These are phyloP conservation scores for Halophytophthora polymorphica DNA, from an alignment of 352 stramenopile genomes.

Conservation along the genomic window DNA sequence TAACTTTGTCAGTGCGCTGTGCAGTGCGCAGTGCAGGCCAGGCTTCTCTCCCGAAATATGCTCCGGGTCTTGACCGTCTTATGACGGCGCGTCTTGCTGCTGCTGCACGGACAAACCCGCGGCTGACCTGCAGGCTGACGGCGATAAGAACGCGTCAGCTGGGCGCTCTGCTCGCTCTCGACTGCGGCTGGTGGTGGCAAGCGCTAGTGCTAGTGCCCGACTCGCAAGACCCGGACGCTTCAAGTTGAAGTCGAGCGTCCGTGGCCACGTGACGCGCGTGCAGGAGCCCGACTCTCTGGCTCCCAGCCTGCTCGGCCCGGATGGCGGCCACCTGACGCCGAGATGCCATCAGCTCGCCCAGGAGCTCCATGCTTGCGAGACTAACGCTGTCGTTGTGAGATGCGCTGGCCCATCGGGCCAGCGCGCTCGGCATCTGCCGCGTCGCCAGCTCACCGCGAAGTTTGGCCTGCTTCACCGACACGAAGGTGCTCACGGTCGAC, in stretches of 20 bases:
- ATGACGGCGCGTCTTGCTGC: background rate
- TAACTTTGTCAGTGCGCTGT: no score
- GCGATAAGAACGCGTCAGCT: constrained; percentile 14
- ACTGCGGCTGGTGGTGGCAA: background rate
- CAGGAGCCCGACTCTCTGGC: constrained; percentile 6
- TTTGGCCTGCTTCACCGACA: constrained; percentile 20
- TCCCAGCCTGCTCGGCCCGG: background rate
- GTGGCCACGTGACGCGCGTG: constrained; percentile 4
- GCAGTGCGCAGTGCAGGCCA: no score
- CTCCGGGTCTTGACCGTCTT: no score
- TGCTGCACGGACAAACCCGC: background rate
- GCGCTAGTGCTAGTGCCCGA: background rate
- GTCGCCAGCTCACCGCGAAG: constrained; percentile 27
- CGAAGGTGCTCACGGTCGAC: constrained; percentile 21
- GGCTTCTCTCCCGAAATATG: no score
- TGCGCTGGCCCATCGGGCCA: constrained; percentile 4
- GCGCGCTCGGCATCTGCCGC: constrained; percentile 4
- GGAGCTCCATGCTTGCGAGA: constrained; percentile 12
- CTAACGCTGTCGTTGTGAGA: constrained; percentile 2
- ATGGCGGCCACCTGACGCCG: constrained; percentile 7
- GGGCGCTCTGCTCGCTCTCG: background rate
- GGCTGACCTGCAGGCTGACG: no score
- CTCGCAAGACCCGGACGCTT: constrained; percentile 18
- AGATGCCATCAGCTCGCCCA: constrained; percentile 5
- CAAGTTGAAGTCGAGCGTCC: constrained; percentile 14